Evolutionary conservation across 1,284 basidiomycete genomes (phyloP), one percentile per base, ranked within the genome.

Genomic region (Rhodotorula sp.): DNA sequence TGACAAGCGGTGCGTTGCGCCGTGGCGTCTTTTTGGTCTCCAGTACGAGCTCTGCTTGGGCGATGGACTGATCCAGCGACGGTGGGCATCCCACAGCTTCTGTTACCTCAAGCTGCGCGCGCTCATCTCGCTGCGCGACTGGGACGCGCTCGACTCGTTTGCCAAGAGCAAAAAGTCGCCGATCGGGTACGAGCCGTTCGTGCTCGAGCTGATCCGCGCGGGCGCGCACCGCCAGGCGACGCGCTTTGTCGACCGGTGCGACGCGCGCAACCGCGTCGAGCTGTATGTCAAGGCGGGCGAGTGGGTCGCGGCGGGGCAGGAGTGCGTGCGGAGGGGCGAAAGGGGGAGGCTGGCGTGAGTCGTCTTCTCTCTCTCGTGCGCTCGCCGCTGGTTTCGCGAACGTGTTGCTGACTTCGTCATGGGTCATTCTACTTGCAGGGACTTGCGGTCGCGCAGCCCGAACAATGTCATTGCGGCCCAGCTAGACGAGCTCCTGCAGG

Each of bases 161-260:
- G 87, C 92, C 0, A 90, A 89, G 77, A 89, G 88, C 57, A 93
- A 89, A 81, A 88, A 92, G 77, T 93, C 91, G 80, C 95, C 97
- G 1, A 97, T 98, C 72, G 96, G 97, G 5, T 98, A 95, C 79
- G 93, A 96, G 80, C 88, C 91, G 0, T 97, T 96, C 80, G 94
- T 97, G 25, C 88, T 87, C 61, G 88, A 92, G 80, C 84, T 93
- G 48, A 85, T 91, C 27, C 84, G 87, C 62, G 87, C 88, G 64
- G 90, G 89, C 0, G 86, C 91, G 78, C 78, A 84, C 8, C 89
- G 87, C 71, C 89, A 95, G 78, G 94, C 92, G 2, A 83, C 87
- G 0, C 74, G 83, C 7, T 97, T 89, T 80, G 90, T 97, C 23
- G 82, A 88, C 1, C 87, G 88, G 44, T 97, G 94, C 78, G 94